A percentile compares a stretch with the other conserved stretches of the same genome.
phyloP scores from a whole-genome alignment of 140 eudicot species.

The Bidens hawaiensis region DNA sequence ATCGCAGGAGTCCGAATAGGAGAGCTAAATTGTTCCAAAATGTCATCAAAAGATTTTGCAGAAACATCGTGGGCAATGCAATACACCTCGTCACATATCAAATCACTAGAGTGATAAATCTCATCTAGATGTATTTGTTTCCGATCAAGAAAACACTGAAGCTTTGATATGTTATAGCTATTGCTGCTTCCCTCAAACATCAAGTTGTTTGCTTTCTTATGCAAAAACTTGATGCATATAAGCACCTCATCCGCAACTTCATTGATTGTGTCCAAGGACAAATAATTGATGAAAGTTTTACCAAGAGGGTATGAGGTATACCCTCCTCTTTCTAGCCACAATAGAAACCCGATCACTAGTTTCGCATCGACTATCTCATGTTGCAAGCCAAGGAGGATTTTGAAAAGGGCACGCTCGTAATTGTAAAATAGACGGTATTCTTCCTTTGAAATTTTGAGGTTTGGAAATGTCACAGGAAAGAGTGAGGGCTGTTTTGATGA shows the following conservation, averaged over 20 bases:
- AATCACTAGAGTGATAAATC: not conserved
- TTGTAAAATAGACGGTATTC: not conserved
- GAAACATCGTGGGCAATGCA: conserved; percentile 18
- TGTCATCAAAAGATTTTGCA: conserved; percentile 19
- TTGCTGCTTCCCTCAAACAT: not conserved
- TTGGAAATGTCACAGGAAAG: conserved; percentile 4
- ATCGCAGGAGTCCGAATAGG: not conserved
- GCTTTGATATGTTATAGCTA: not conserved
- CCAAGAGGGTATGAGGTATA: not conserved
- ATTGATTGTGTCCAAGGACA: not conserved
- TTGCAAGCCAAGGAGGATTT: not conserved
- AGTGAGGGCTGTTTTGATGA: conserved; percentile 14
- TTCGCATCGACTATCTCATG: not conserved
- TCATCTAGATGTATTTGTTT: conserved; percentile 7
- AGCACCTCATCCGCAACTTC: conserved; percentile 10
- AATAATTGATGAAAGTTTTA: not conserved
- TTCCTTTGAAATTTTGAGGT: not conserved
- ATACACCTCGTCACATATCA: conserved; percentile 7
- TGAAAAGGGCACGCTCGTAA: not conserved
- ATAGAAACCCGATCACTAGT: not conserved
- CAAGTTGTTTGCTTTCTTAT: not conserved
- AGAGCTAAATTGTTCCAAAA: not conserved
- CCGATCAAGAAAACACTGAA: conserved; percentile 14
- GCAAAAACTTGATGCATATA: conserved; percentile 11
- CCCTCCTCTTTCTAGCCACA: not conserved